Percentiles rank a stretch among this genome's conserved stretches.
Conservation (phyloP, 345 rosid genomes). For the Gossypium bickii region DNA sequence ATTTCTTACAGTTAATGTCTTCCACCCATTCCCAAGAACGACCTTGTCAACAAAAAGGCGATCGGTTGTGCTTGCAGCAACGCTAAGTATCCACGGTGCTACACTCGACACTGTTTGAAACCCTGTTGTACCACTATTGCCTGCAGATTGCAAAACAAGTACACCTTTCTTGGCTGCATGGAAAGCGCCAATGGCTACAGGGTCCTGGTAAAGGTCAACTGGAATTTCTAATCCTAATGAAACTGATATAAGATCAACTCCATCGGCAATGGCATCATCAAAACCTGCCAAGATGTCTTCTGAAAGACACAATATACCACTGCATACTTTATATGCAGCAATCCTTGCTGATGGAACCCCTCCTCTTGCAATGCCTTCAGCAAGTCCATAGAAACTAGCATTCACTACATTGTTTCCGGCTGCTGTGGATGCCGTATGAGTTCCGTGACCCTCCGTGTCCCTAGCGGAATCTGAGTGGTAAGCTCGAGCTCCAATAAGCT, state of each 20-base stretch:
- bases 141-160: constrained; percentile 30
- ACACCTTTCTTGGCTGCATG: constrained; percentile 44
- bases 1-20: constrained; percentile 32
- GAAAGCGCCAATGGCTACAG: constrained; percentile 37
- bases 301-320: neutral
- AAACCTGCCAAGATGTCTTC: constrained; percentile 30
- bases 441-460: too few species aligned
- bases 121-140: constrained; percentile 33
- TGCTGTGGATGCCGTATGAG: too few species aligned
- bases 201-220: neutral
- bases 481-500: too few species aligned
- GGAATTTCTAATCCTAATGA: neutral
- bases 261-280: constrained; percentile 50
- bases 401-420: too few species aligned
- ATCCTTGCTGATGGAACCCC: constrained; percentile 53
- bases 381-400: too few species aligned
- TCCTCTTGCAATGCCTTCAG: constrained; percentile 27
- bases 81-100: constrained; percentile 49
- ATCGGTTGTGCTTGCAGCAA: constrained; percentile 49
- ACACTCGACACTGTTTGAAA: constrained; percentile 1
- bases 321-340: constrained; percentile 42
- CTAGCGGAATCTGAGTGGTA: too few species aligned
- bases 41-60: constrained; percentile 29
- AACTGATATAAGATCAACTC: constrained; percentile 31
- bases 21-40: constrained; percentile 34